These are phyloP conservation scores for Colletotrichum navitas DNA, from an alignment of 2,329 filamentous ascomycete species.

Conservation along the genomic window DNA sequence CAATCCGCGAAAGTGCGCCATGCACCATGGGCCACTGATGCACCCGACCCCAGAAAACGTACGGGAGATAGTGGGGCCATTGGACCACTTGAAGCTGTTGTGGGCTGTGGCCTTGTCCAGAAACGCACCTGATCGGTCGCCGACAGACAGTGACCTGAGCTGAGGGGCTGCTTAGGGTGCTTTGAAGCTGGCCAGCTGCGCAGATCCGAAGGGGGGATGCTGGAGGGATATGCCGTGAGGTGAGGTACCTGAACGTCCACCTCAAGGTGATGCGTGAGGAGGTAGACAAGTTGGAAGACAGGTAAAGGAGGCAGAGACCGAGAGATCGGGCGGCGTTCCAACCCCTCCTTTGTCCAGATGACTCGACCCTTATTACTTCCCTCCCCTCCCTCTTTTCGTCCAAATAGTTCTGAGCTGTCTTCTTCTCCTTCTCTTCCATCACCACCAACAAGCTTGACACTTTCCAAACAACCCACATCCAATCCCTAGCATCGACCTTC, in stretches of 20 bases:
- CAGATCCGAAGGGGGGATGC: constrained; percentile 11
- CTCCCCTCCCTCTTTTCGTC: constrained; percentile 43
- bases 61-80: constrained; percentile 41
- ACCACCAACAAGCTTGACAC: constrained; percentile 37
- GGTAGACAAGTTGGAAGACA: constrained; percentile 16
- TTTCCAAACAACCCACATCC: constrained; percentile 36
- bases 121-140: constrained; percentile 41
- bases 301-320: constrained; percentile 15
- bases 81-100: constrained; percentile 41
- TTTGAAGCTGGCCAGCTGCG: constrained; percentile 24
- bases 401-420: constrained; percentile 30
- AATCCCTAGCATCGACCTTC: constrained; percentile 26
- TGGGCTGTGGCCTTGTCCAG: constrained; percentile 40
- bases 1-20: constrained; percentile 44
- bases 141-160: constrained; percentile 28
- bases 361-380: constrained; percentile 44
- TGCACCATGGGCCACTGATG: constrained; percentile 39
- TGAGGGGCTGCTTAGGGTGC: constrained; percentile 19
- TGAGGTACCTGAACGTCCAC: constrained; percentile 17
- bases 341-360: constrained; percentile 43
- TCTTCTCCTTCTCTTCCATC: constrained; percentile 16
- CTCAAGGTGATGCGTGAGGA: constrained; percentile 10
- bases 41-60: constrained; percentile 48
- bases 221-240: constrained; percentile 13
- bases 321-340: constrained; percentile 36